A percentile compares a stretch with the other conserved stretches of the same genome.
Evolutionary conservation across 352 stramenopile genomes (phyloP).

Genomic region (Elongisporangium prolatum): DNA sequence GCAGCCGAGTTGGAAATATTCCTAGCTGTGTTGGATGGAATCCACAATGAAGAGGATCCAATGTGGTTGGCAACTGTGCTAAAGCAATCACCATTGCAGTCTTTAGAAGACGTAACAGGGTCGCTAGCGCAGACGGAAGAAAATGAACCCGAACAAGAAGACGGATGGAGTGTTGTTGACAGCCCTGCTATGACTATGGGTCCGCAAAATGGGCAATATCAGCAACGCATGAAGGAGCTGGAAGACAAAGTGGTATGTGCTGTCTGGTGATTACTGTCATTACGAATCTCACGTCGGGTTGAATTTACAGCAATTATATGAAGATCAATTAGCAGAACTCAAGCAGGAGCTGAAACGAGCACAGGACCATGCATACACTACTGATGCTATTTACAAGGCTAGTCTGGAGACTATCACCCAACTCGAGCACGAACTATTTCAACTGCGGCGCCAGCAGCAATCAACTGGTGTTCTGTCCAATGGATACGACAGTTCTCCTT

Average conservation of each 20-base stretch:
- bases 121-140: conserved; percentile 2
- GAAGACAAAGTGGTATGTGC: conserved; percentile 33
- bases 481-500: neutral
- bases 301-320: conserved; percentile 19
- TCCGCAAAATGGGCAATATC: neutral
- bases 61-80: conserved; percentile 6
- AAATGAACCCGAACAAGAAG: neutral
- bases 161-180: conserved; percentile 8
- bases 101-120: conserved; percentile 3
- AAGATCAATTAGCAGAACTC: conserved; percentile 20
- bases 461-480: conserved; percentile 2
- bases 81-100: conserved; percentile 3
- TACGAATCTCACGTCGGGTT: too few species aligned
- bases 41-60: conserved; percentile 2
- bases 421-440: conserved; percentile 21
- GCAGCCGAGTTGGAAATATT: conserved; percentile 13
- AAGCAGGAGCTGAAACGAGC: conserved; percentile 37
- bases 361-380: conserved; percentile 33
- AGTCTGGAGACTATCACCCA: conserved; percentile 55
- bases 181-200: neutral
- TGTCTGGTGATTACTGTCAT: conserved; percentile 2
- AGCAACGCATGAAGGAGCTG: conserved; percentile 20
- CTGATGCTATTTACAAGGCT: conserved; percentile 60
- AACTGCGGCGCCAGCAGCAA: neutral
- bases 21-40: conserved; percentile 12